Conservation (phyloP, 345 rosid genomes). For the Dimocarpus longan region DNA sequence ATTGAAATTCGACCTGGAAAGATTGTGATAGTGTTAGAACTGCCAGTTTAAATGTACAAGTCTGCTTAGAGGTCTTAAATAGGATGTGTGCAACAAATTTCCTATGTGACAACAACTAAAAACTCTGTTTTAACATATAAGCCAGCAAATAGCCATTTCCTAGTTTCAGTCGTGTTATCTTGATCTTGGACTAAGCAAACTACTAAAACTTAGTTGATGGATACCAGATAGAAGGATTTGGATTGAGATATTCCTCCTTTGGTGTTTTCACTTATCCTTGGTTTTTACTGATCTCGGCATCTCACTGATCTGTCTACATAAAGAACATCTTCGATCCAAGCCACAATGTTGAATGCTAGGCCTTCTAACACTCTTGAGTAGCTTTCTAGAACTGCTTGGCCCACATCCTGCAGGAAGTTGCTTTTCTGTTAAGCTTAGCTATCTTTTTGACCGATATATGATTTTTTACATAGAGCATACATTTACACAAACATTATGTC, state of each 20-base stretch:
- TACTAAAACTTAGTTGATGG: constrained; percentile 10
- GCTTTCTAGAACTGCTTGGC: constrained; percentile 87
- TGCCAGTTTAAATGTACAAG: constrained; percentile 1
- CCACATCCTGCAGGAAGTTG: constrained; percentile 71
- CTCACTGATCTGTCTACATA: constrained; percentile 61
- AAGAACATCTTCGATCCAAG: constrained; percentile 92
- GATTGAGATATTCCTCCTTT: constrained; percentile 18
- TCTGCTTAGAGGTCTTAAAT: constrained; percentile 1
- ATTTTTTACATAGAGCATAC: not conserved
- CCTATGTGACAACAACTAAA: not conserved
- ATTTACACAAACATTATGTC: not conserved
- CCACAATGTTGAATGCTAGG: constrained; percentile 80
- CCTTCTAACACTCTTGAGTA: constrained; percentile 93
- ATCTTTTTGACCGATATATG: not conserved
- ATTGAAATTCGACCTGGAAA: constrained; percentile 5
- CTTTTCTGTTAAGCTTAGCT: not conserved
- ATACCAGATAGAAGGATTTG: constrained; percentile 1
- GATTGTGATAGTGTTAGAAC: not conserved
- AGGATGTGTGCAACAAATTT: not conserved
- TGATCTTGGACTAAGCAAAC: not conserved
- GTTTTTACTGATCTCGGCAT: constrained; percentile 40
- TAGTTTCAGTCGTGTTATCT: not conserved
- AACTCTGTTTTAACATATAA: not conserved
- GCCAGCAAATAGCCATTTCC: constrained; percentile 9
- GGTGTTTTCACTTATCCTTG: not conserved